Percentiles rank a stretch among this genome's conserved stretches.
Conservation (phyloP, 495 filamentous ascomycete species). For the Neurospora sp. region DNA sequence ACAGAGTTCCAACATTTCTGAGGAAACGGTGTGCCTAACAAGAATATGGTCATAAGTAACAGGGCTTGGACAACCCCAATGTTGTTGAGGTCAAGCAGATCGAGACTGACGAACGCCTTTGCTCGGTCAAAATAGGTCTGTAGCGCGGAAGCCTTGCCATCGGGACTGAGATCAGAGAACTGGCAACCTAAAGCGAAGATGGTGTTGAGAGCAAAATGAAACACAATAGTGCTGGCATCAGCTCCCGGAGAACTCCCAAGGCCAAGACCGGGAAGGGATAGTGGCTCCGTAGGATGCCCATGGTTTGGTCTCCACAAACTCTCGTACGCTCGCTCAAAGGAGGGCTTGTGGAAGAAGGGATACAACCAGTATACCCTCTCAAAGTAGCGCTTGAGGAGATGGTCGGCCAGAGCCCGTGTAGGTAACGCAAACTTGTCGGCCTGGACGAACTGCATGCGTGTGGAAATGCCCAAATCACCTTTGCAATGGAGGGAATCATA, state of each 20-base stretch:
- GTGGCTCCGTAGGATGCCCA: slow-evolving; percentile 9
- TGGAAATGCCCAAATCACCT: not conserved
- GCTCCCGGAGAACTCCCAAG: slow-evolving; percentile 33
- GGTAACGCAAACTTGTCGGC: slow-evolving; percentile 22
- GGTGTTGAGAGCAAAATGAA: slow-evolving; percentile 35
- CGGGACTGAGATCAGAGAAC: slow-evolving; percentile 30
- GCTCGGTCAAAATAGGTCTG: slow-evolving; percentile 36
- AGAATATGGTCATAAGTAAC: slow-evolving; percentile 31
- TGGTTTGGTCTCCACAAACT: slow-evolving; percentile 28
- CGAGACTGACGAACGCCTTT: slow-evolving; percentile 35
- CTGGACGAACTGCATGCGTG: slow-evolving; percentile 1
- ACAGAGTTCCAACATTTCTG: slow-evolving; percentile 38
- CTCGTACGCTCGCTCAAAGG: slow-evolving; percentile 33
- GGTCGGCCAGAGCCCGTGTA: slow-evolving; percentile 34
- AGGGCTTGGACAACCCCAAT: slow-evolving; percentile 39
- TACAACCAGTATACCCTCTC: slow-evolving; percentile 33
- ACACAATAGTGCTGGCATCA: slow-evolving; percentile 30
- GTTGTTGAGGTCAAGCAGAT: slow-evolving; percentile 33
- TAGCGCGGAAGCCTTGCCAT: slow-evolving; percentile 26
- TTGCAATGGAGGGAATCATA: not conserved
- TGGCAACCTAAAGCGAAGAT: slow-evolving; percentile 38
- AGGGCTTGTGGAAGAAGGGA: slow-evolving; percentile 37
- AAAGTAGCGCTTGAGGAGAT: slow-evolving; percentile 34
- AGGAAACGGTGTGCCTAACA: slow-evolving; percentile 39
- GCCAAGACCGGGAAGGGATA: slow-evolving; percentile 18